Evolutionary conservation across 768 basidiomycete species (phyloP).

Genomic region (Naematelia aurantialba): DNA sequence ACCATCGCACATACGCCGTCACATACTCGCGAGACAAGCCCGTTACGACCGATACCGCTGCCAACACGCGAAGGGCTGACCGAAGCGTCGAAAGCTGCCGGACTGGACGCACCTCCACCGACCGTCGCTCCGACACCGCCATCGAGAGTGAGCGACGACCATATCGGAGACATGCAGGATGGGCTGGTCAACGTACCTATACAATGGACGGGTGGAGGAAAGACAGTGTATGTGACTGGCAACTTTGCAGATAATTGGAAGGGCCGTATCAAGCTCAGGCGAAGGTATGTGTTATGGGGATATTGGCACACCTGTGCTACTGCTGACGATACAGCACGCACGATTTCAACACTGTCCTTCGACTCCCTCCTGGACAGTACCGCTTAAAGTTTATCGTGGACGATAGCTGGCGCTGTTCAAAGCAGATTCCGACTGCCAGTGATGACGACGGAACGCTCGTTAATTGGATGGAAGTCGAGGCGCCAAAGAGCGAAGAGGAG

Average conservation of each 20-base stretch:
- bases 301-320: not conserved
- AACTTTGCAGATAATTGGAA: conserved; percentile 52
- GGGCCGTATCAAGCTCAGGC: conserved; percentile 47
- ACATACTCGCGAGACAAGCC: conserved; percentile 4
- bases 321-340: conserved; percentile 38
- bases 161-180: conserved; percentile 12
- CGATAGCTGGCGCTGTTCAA: conserved; percentile 67
- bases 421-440: conserved; percentile 73
- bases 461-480: conserved; percentile 77
- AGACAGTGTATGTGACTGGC: conserved; percentile 50
- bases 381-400: conserved; percentile 94
- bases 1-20: conserved; percentile 15
- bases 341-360: conserved; percentile 51
- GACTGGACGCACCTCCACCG: conserved; percentile 18
- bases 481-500: conserved; percentile 48
- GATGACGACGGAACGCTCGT: conserved; percentile 85
- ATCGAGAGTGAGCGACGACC: conserved; percentile 2
- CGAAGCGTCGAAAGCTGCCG: not conserved
- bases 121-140: conserved; percentile 27
- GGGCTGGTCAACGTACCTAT: conserved; percentile 47
- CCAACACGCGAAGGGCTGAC: conserved; percentile 13
- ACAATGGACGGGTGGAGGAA: conserved; percentile 51
- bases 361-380: conserved; percentile 81
- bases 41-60: conserved; percentile 19
- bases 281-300: conserved; percentile 42